These are phyloP conservation scores for Fonsecaea monophora DNA, from an alignment of 2,329 filamentous ascomycete genomes.

Conservation along the genomic window DNA sequence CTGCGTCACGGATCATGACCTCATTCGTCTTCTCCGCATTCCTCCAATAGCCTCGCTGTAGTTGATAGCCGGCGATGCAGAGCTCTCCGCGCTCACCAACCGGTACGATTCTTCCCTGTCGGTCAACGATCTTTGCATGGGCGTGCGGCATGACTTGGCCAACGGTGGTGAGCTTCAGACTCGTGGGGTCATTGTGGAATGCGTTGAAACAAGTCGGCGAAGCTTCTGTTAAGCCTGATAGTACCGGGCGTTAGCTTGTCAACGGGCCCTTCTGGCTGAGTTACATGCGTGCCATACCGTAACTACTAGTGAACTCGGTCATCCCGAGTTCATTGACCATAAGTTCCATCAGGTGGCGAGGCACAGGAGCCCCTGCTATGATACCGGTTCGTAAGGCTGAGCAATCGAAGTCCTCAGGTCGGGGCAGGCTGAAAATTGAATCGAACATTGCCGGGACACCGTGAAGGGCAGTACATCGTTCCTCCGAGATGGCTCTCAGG, in stretches of 20 bases:
- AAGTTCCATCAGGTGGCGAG: slow-evolving; percentile 74
- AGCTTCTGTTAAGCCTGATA: slow-evolving; percentile 72
- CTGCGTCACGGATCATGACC: slow-evolving; percentile 70
- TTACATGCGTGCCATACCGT: slow-evolving; percentile 46
- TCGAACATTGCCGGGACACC: slow-evolving; percentile 88
- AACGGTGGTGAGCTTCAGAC: slow-evolving; percentile 72
- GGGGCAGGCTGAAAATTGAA: slow-evolving; percentile 61
- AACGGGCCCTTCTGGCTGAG: not conserved
- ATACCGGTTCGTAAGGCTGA: slow-evolving; percentile 74
- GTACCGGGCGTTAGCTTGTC: not conserved
- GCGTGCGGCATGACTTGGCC: slow-evolving; percentile 78
- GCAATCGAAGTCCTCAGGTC: slow-evolving; percentile 56
- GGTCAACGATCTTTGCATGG: slow-evolving; percentile 77
- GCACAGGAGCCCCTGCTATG: slow-evolving; percentile 78
- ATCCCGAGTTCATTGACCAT: slow-evolving; percentile 75
- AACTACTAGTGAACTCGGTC: slow-evolving; percentile 73
- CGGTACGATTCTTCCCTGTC: slow-evolving; percentile 69
- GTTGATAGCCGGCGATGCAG: slow-evolving; percentile 78
- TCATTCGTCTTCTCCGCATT: slow-evolving; percentile 78
- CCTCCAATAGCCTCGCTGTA: slow-evolving; percentile 67
- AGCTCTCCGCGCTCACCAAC: slow-evolving; percentile 74
- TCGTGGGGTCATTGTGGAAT: slow-evolving; percentile 73
- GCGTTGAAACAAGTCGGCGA: slow-evolving; percentile 83
- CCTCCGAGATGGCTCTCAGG: slow-evolving; percentile 69
- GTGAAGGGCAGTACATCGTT: slow-evolving; percentile 75